Conservation (phyloP, 192 early-diverging fungal genomes). For the Backusella tuberculispora region DNA sequence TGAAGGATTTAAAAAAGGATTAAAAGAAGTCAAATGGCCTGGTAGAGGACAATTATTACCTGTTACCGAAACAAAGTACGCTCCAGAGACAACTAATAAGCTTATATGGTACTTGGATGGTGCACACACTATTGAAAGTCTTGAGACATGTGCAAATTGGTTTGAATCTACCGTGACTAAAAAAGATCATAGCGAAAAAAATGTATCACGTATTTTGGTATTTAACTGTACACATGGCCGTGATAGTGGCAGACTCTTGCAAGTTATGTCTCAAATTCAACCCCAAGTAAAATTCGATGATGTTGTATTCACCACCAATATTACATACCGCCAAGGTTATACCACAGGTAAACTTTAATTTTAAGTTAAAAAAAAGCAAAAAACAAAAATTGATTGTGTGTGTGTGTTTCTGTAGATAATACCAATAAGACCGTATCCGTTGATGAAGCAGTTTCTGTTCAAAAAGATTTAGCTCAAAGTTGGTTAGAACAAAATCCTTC, state of each 20-base stretch:
- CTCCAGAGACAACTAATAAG: constrained; percentile 11
- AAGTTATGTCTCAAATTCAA: constrained; percentile 57
- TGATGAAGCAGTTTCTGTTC: constrained; percentile 63
- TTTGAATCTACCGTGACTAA: constrained; percentile 42
- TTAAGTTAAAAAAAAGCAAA: background rate
- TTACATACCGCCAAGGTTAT: constrained; percentile 49
- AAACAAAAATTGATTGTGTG: no score
- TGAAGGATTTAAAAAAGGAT: constrained; percentile 62
- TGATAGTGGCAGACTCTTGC: constrained; percentile 64
- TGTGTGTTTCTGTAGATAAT: constrained; percentile 53
- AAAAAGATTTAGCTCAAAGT: constrained; percentile 59
- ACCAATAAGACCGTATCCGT: constrained; percentile 68
- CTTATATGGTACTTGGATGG: constrained; percentile 89
- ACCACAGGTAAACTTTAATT: constrained; percentile 32
- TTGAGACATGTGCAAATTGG: constrained; percentile 64
- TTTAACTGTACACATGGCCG: constrained; percentile 90
- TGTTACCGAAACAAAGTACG: constrained; percentile 39
- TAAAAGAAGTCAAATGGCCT: constrained; percentile 77
- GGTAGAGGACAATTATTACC: constrained; percentile 83
- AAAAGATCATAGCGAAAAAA: constrained; percentile 1
- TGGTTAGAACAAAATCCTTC: constrained; percentile 55
- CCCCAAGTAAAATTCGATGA: constrained; percentile 54
- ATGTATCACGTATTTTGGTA: constrained; percentile 62
- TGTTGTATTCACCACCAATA: constrained; percentile 84
- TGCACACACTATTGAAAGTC: constrained; percentile 92